These are phyloP conservation scores for Megacollybia marginata DNA, from an alignment of 768 basidiomycete genomes.

Conservation along the genomic window DNA sequence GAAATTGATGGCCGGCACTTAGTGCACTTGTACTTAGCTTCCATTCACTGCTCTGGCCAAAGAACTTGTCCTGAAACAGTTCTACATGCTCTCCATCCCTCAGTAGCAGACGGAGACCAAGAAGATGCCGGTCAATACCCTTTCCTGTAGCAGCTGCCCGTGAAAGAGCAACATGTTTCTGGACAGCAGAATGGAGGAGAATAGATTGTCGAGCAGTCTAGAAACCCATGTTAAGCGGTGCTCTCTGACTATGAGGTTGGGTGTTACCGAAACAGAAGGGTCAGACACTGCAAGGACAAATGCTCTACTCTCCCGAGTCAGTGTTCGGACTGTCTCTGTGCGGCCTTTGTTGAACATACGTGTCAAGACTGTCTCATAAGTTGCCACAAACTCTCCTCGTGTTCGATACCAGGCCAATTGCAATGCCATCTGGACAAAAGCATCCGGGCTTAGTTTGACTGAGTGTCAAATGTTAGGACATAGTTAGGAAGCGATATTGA, in stretches of 20 bases:
- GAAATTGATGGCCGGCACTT: conserved; percentile 79
- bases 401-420: conserved; percentile 88
- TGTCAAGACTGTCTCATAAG: conserved; percentile 90
- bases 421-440: conserved; percentile 84
- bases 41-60: conserved; percentile 73
- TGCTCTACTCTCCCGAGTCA: conserved; percentile 62
- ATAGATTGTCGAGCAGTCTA: conserved; percentile 30
- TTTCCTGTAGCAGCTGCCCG: conserved; percentile 73
- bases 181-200: conserved; percentile 61
- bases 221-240: background rate
- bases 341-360: conserved; percentile 81
- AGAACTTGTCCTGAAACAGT: conserved; percentile 75
- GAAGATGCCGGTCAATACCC: conserved; percentile 88
- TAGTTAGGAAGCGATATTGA: conserved; percentile 4
- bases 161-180: conserved; percentile 63
- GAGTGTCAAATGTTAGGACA: background rate
- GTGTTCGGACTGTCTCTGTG: conserved; percentile 81
- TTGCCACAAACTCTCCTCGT: conserved; percentile 72
- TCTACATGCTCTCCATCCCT: conserved; percentile 46
- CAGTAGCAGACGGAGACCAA: conserved; percentile 70
- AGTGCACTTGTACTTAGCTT: conserved; percentile 85
- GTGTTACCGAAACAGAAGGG: conserved; percentile 36
- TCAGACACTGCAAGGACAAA: conserved; percentile 77
- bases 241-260: background rate
- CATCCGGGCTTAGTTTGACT: conserved; percentile 60